Evolutionary conservation across 148 eudicot species (phyloP).

Genomic region (Agrostemma githago): DNA sequence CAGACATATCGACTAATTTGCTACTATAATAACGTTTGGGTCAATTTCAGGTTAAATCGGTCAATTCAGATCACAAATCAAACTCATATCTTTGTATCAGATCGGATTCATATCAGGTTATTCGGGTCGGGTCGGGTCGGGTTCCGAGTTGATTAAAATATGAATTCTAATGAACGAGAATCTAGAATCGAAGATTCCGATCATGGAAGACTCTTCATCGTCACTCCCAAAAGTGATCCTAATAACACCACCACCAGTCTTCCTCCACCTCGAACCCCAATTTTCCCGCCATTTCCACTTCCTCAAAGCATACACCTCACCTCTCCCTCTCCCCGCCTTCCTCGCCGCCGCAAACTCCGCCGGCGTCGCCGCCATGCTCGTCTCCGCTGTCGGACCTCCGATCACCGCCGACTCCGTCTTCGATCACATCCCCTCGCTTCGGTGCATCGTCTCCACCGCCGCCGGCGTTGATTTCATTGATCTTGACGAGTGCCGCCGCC

Average conservation of each 20-base stretch:
- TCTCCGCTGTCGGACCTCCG: slow-evolving; percentile 17
- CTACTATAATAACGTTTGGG: too few relatives aligned
- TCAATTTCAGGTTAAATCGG: too few relatives aligned
- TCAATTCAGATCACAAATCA: too few relatives aligned
- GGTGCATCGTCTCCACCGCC: slow-evolving; percentile 50
- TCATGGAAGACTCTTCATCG: neutral
- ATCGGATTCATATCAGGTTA: too few relatives aligned
- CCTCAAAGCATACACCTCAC: slow-evolving; percentile 47
- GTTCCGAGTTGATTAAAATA: too few relatives aligned
- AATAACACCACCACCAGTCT: slow-evolving; percentile 40
- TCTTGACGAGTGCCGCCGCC: slow-evolving; percentile 62
- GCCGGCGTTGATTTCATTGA: slow-evolving; percentile 63
- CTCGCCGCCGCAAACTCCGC: slow-evolving; percentile 25
- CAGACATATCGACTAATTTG: too few relatives aligned
- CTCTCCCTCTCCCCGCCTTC: slow-evolving; percentile 31
- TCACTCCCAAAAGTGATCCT: slow-evolving; percentile 43
- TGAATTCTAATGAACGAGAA: too few relatives aligned
- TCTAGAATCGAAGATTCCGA: too few relatives aligned
- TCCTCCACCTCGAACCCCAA: slow-evolving; percentile 22
- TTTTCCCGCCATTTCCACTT: slow-evolving; percentile 37
- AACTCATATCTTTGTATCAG: too few relatives aligned
- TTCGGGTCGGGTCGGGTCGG: too few relatives aligned
- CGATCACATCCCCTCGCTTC: slow-evolving; percentile 45
- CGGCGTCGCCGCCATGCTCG: slow-evolving; percentile 32
- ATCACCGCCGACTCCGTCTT: slow-evolving; percentile 35